Conservation (phyloP, 1,139 yeast species). For the Casaregolazyma suthepensis region DNA sequence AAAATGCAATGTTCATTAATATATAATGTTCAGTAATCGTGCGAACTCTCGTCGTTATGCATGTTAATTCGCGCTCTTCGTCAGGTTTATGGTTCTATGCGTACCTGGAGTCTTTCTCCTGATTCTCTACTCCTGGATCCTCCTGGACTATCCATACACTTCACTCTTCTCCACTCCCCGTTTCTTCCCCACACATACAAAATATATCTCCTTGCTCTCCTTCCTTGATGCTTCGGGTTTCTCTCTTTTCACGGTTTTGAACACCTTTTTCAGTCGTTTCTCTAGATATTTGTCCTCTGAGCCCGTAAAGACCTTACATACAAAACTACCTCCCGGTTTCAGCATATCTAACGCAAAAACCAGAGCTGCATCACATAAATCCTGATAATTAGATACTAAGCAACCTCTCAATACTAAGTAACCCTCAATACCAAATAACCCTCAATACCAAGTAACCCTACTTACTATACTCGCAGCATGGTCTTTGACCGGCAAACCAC, state of each 20-base stretch:
- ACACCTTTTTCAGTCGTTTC: constrained; percentile 50
- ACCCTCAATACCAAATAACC: neutral
- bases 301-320: constrained; percentile 69
- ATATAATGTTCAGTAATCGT: too few species aligned
- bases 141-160: constrained; percentile 30
- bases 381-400: constrained; percentile 35
- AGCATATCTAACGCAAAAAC: constrained; percentile 65
- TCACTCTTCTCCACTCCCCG: constrained; percentile 42
- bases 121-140: too few species aligned
- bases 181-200: constrained; percentile 53
- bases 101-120: too few species aligned
- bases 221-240: constrained; percentile 57
- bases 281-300: constrained; percentile 59
- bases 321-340: constrained; percentile 62
- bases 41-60: neutral
- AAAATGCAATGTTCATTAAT: neutral
- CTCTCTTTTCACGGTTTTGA: constrained; percentile 49
- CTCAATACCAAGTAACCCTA: constrained; percentile 6
- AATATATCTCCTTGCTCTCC: constrained; percentile 65
- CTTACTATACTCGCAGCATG: constrained; percentile 53
- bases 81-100: neutral
- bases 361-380: constrained; percentile 87
- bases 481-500: constrained; percentile 58
- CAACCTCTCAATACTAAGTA: neutral
- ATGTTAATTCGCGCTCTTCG: neutral